These are phyloP conservation scores for Penicillium sp. DNA, from an alignment of 2,329 filamentous ascomycete genomes.

Conservation along the genomic window DNA sequence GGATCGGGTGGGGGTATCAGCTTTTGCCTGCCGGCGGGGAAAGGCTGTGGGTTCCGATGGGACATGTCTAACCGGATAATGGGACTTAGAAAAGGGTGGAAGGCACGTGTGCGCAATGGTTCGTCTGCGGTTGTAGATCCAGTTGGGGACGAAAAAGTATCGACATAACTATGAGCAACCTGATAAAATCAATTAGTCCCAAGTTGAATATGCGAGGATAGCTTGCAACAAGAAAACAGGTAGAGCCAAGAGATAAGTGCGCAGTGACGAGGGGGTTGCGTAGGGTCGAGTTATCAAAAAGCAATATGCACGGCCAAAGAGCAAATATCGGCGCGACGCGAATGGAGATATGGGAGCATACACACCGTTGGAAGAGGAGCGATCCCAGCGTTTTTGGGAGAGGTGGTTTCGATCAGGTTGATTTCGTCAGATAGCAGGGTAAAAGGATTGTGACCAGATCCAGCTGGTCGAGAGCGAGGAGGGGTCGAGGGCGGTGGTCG, in stretches of 20 bases:
- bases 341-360: conserved; percentile 2
- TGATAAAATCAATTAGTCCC: conserved; percentile 9
- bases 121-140: conserved; percentile 14
- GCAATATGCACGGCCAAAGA: background rate
- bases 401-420: background rate
- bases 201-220: background rate
- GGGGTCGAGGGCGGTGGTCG: conserved; percentile 8
- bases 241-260: background rate
- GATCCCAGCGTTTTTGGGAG: background rate
- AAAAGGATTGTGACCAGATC: background rate
- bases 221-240: background rate
- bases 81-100: conserved; percentile 11
- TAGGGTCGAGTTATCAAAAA: background rate
- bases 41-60: background rate
- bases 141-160: conserved; percentile 7
- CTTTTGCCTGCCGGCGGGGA: conserved; percentile 5
- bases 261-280: too few species aligned
- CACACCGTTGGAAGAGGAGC: conserved; percentile 11
- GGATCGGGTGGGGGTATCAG: conserved; percentile 8
- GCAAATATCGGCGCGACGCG: background rate
- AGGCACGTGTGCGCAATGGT: conserved; percentile 11
- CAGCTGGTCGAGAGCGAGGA: conserved; percentile 3
- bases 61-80: conserved; percentile 16
- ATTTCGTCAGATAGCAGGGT: background rate
- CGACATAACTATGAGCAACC: conserved; percentile 22